Evolutionary conservation across 805 yeast genomes (phyloP), one percentile per base, ranked within the genome.

Genomic region (Candida coquimbonensis): DNA sequence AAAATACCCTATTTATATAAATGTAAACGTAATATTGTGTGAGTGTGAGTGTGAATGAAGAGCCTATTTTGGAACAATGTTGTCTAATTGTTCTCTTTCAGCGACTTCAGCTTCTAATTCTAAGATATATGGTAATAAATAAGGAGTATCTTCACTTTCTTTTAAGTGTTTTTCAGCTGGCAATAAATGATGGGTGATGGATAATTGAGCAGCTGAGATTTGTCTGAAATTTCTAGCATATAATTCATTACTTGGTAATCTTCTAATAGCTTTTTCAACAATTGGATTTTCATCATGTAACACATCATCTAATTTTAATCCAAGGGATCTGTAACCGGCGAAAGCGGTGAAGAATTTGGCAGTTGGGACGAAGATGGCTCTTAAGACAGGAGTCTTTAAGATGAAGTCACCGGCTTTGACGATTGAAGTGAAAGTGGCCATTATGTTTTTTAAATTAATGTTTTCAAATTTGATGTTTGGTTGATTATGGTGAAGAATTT

Each of bases 291-390:
- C 99, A 72, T 93, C 99, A 54, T 76, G 69, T 53, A 91, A 66
- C 61, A 91, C 70, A 68, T 93, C 99, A 65, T 91, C 93, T 62
- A 84, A 81, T 70, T 84, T 87, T 60, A 93, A 78, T 45, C 99
- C 99, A 73, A 93, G 69, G 68, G 89, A 80, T 76, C 98, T 86
- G 86, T 93, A 93, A 49, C 98, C 98, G 47, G 96, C 75, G 54
- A 77, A 75, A 55, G 81, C 72, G 56, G 77, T 72, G 70, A 83
- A 90, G 56, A 78, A 72, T 62, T 81, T 78, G 40, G 97, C 85
- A 36, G 83, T 75, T 53, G 99, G 98, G 31, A 83, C 76, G 53
- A 86, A 73, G 55, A 90, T 66, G 64, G 82, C 80, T 54, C 85
- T 77, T 62, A 93, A 78, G 42, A 79, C 63, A 45, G 98, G 96